Evolutionary conservation across 1,284 basidiomycete genomes (phyloP), one percentile per base, ranked within the genome.

Genomic region (Hypsizygus ulmarius): DNA sequence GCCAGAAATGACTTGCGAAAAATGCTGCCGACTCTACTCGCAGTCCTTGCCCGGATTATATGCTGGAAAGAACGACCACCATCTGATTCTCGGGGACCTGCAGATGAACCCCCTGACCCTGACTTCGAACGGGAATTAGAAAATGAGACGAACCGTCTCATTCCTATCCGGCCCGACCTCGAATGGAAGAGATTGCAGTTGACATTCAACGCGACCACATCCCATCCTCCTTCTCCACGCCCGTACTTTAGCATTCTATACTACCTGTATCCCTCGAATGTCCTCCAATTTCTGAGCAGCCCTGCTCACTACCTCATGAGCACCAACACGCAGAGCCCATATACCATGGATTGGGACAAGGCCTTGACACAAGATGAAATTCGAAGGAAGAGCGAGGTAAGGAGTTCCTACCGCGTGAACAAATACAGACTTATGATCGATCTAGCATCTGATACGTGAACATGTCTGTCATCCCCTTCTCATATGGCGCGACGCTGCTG

Each of bases 191-290:
- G 78, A 35, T 70, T 89, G 19, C 79, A 85, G 44, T 67, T 72
- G 54, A 74, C 78, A 0, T 81, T 85, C 57, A 66, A 74, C 47
- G 69, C 73, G 11, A 69, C 71, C 1, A 65, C 72, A 9, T 73
- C 79, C 5, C 67, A 71, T 15, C 64, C 77, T 1, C 87, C 86
- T 30, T 75, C 77, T 14, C 73, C 77, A 11, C 75, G 78, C 32
- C 74, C 73, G 45, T 85, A 78, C 60, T 94, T 93, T 69, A 86
- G 87, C 5, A 75, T 81, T 47, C 70, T 95, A 55, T 95, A 93
- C 66, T 94, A 91, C 58, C 78, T 95, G 45, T 95, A 89, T 65
- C 92, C 92, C 1, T 87, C 84, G 71, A 93, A 93, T 69, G 71
- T 85, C 39, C 70, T 94, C 49, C 75, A 75, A 50, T 94, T 94